These are phyloP conservation scores for Chlorella sorokiniana DNA, from an alignment of 139 green algal genomes.

Conservation along the genomic window DNA sequence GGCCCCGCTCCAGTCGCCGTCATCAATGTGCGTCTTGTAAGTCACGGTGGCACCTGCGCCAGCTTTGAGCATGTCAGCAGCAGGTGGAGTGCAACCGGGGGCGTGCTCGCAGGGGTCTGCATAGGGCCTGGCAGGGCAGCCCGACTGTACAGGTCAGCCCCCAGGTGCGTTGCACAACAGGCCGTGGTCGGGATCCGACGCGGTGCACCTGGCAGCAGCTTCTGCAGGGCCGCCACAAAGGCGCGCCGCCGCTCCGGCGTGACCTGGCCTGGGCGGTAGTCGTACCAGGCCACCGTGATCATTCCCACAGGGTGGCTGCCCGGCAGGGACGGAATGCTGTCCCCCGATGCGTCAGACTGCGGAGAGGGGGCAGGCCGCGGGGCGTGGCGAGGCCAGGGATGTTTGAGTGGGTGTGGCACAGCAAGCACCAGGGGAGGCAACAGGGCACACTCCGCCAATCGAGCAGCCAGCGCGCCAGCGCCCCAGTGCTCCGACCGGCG, in stretches of 20 bases:
- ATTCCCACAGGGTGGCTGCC: not conserved
- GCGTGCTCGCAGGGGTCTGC: too few species aligned
- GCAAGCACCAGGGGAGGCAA: too few species aligned
- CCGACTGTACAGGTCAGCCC: too few species aligned
- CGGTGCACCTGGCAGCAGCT: constrained; percentile 7
- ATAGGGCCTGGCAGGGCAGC: too few species aligned
- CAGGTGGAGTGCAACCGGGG: too few species aligned
- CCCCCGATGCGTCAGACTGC: constrained; percentile 10
- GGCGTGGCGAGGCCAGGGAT: too few species aligned
- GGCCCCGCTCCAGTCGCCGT: constrained; percentile 5
- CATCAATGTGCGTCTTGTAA: constrained; percentile 1
- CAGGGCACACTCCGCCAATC: not conserved
- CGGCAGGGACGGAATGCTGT: not conserved
- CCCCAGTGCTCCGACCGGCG: not conserved
- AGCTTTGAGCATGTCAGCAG: too few species aligned
- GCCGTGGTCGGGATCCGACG: too few species aligned
- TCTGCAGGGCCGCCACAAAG: not conserved
- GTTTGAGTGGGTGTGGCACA: too few species aligned
- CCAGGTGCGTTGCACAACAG: too few species aligned
- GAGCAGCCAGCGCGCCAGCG: not conserved
- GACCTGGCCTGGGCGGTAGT: not conserved
- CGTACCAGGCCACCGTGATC: constrained; percentile 14
- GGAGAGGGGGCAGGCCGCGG: not conserved
- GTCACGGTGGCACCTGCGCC: not conserved
- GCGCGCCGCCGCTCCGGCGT: not conserved